Evolutionary conservation across 139 green algal genomes (phyloP), one percentile per base, ranked within the genome.

Genomic region (Diplosphaera chodatii): DNA sequence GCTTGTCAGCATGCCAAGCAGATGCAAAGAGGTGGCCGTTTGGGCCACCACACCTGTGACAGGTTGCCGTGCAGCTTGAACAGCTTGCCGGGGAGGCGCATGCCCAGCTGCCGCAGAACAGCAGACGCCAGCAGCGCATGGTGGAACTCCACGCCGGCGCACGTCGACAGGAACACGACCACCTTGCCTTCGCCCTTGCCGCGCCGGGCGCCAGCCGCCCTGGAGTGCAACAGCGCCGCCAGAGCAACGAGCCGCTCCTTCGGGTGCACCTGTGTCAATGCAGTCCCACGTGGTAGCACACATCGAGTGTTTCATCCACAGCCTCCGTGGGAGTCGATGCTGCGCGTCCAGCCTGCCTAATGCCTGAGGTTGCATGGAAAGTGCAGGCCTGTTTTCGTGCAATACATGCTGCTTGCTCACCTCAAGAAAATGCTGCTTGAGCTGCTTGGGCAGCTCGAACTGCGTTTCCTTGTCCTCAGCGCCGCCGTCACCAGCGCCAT

Each of bases 41-140:
- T n/a, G n/a, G n/a, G n/a, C n/a, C n/a, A n/a, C n/a, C 40, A 8
- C 27, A 78, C 78, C 79, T 97, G 92, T 18, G 71, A 34, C 82
- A 98, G 88, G 76, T 94, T 94, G 18, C 94, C 94, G 76, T 98
- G 94, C 70, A 98, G 86, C 82, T 92, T 95, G 40, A 92, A 83
- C 55, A 97, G 55, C 69, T 66, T 66, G 41, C 56, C 55, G 23
- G 62, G 37, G 68, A 74, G 80, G 66, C 77, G 56, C 32, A 66
- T 62, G 2, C 41, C 74, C 15, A 28, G 25, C 15, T 33, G 29
- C 18, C 64, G 32, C 48, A 37, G 20, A 33, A 29, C 68, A 65
- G 20, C 8, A 31, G 32, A 31, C 64, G n/a, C 48, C 32, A 96
- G 74, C 40, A 94, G 59, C 29, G 73, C 48, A 71, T 94, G 82